These are phyloP conservation scores for Aquanectria penicillioides DNA, from an alignment of 2,329 filamentous ascomycete species.

Conservation along the genomic window DNA sequence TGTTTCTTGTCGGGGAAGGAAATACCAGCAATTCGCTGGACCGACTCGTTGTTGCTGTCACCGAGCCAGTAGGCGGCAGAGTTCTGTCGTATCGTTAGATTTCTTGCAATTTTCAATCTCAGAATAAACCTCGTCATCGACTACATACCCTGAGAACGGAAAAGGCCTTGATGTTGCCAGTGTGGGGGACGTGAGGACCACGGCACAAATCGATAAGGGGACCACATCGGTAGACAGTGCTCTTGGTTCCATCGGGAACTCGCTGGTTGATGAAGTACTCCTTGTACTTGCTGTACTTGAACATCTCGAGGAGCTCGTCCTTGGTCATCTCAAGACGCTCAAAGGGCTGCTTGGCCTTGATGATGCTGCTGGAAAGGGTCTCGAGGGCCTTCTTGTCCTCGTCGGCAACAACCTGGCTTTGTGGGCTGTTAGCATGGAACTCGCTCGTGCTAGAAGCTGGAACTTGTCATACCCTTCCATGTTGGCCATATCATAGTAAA, in stretches of 20 bases:
- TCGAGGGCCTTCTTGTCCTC: slow-evolving; percentile 90
- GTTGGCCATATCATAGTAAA: slow-evolving; percentile 95
- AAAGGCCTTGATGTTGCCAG: slow-evolving; percentile 93
- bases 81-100: slow-evolving; percentile 67
- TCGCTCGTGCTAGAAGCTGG: neutral
- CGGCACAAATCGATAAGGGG: slow-evolving; percentile 95
- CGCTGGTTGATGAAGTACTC: slow-evolving; percentile 85
- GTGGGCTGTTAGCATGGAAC: slow-evolving; percentile 49
- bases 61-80: slow-evolving; percentile 88
- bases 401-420: slow-evolving; percentile 75
- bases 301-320: slow-evolving; percentile 92
- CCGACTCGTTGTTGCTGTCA: slow-evolving; percentile 90
- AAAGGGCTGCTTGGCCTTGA: slow-evolving; percentile 97
- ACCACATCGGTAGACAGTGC: slow-evolving; percentile 94
- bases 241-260: slow-evolving; percentile 84
- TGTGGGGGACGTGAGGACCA: slow-evolving; percentile 92
- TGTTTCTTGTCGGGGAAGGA: slow-evolving; percentile 96
- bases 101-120: too few species aligned
- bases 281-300: slow-evolving; percentile 98
- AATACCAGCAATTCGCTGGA: slow-evolving; percentile 96
- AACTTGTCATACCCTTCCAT: slow-evolving; percentile 49
- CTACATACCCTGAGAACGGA: slow-evolving; percentile 80
- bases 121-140: neutral
- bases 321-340: slow-evolving; percentile 90
- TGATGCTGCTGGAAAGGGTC: slow-evolving; percentile 80